Conservation (phyloP, 2,329 filamentous ascomycete species). For the Monilinia laxa region DNA sequence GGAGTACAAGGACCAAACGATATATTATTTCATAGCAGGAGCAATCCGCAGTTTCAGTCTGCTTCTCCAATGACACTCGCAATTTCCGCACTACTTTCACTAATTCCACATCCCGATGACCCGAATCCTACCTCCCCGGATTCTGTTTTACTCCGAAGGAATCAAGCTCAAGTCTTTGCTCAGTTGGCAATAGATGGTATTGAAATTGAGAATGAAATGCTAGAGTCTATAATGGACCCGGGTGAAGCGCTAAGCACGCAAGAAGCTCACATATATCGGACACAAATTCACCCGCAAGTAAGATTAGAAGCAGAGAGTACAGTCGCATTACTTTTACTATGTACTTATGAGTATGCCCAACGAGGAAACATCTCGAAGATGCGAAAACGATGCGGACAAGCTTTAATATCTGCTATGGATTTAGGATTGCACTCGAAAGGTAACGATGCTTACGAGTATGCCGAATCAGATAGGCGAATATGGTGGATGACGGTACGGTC, state of each 20-base stretch:
- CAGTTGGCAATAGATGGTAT: slow-evolving; percentile 50
- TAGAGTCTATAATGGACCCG: slow-evolving; percentile 48
- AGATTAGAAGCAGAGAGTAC: slow-evolving; percentile 50
- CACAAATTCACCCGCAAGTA: slow-evolving; percentile 45
- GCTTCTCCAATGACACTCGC: slow-evolving; percentile 48
- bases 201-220: slow-evolving; percentile 50
- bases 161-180: slow-evolving; percentile 51
- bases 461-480: slow-evolving; percentile 48
- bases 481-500: slow-evolving; percentile 55
- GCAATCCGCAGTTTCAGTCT: slow-evolving; percentile 43
- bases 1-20: slow-evolving; percentile 34
- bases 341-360: slow-evolving; percentile 54
- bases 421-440: slow-evolving; percentile 46
- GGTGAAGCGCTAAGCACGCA: slow-evolving; percentile 45
- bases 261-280: slow-evolving; percentile 36
- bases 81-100: slow-evolving; percentile 49
- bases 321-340: slow-evolving; percentile 49
- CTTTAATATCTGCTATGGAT: slow-evolving; percentile 49
- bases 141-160: slow-evolving; percentile 47
- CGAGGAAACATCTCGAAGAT: slow-evolving; percentile 54
- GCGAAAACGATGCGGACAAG: slow-evolving; percentile 49
- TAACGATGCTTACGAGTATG: slow-evolving; percentile 44
- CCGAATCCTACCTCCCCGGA: slow-evolving; percentile 39
- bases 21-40: slow-evolving; percentile 41
- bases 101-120: slow-evolving; percentile 47